phyloP scores from a whole-genome alignment of 106 monocot genomes.

The Chionographis japonica region DNA sequence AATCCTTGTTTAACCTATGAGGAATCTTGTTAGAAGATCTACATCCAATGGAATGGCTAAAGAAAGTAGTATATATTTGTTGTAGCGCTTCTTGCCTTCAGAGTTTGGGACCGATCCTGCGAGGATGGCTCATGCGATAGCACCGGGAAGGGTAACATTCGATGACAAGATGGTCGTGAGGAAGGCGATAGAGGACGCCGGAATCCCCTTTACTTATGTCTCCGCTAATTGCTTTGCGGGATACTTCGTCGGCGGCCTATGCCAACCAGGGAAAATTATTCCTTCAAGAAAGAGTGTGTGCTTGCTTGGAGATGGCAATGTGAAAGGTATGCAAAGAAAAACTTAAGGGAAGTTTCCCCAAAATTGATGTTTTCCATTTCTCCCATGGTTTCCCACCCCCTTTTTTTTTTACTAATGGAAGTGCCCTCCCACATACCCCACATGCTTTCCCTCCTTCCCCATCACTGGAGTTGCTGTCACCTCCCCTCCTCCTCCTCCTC shows the following conservation, averaged over 20 bases:
- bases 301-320: constrained; percentile 40
- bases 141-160: constrained; percentile 39
- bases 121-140: constrained; percentile 43
- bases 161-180: constrained; percentile 62
- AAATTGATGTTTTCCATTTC: background rate
- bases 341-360: background rate
- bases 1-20: too few relatives aligned
- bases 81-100: constrained; percentile 57
- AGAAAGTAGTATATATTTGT: background rate
- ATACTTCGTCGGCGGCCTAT: constrained; percentile 55
- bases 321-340: constrained; percentile 24
- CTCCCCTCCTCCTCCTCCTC: too few relatives aligned
- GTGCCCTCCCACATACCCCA: too few relatives aligned
- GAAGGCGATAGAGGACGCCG: constrained; percentile 41
- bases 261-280: constrained; percentile 29
- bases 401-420: too few relatives aligned
- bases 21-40: too few relatives aligned
- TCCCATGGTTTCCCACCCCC: background rate
- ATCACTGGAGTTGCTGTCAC: too few relatives aligned
- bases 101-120: constrained; percentile 61
- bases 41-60: too few relatives aligned
- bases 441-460: too few relatives aligned
- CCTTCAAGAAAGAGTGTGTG: constrained; percentile 36
- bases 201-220: constrained; percentile 52
- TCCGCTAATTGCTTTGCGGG: constrained; percentile 56